Evolutionary conservation across 805 yeast species (phyloP).

Genomic region (Candida morakotiae): DNA sequence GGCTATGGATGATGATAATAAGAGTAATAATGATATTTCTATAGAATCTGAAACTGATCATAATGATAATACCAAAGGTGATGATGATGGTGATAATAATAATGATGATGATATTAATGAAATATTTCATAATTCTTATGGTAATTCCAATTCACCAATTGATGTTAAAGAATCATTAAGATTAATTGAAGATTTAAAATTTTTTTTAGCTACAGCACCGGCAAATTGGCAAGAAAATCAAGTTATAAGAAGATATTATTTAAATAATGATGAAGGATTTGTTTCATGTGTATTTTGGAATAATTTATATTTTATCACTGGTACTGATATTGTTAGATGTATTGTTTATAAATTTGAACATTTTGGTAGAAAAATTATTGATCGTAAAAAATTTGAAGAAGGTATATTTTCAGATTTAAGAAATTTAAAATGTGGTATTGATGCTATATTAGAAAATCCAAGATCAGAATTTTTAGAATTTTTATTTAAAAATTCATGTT

Average conservation of each 20-base stretch:
- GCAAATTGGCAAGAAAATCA: slow-evolving; percentile 90
- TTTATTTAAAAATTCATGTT: slow-evolving; percentile 78
- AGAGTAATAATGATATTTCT: too few species aligned
- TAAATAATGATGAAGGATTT: slow-evolving; percentile 86
- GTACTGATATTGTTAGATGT: slow-evolving; percentile 93
- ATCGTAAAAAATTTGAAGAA: slow-evolving; percentile 93
- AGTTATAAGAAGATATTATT: slow-evolving; percentile 76
- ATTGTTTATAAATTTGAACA: slow-evolving; percentile 83
- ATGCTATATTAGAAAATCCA: slow-evolving; percentile 85
- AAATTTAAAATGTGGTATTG: slow-evolving; percentile 77
- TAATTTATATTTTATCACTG: slow-evolving; percentile 83
- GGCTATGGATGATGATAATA: too few species aligned
- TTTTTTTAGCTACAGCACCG: slow-evolving; percentile 89
- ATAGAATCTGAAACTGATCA: too few species aligned
- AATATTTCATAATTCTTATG: neutral
- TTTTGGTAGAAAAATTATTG: slow-evolving; percentile 80
- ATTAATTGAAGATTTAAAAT: slow-evolving; percentile 72
- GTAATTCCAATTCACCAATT: neutral
- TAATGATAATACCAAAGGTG: too few species aligned
- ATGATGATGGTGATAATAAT: neutral
- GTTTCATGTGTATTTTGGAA: slow-evolving; percentile 94
- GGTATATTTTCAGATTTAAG: slow-evolving; percentile 91
- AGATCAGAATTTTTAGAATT: slow-evolving; percentile 81
- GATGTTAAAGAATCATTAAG: slow-evolving; percentile 46
- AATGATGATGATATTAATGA: neutral